phyloP scores from a whole-genome alignment of 2,329 filamentous ascomycete genomes.

The Chalara sp. region DNA sequence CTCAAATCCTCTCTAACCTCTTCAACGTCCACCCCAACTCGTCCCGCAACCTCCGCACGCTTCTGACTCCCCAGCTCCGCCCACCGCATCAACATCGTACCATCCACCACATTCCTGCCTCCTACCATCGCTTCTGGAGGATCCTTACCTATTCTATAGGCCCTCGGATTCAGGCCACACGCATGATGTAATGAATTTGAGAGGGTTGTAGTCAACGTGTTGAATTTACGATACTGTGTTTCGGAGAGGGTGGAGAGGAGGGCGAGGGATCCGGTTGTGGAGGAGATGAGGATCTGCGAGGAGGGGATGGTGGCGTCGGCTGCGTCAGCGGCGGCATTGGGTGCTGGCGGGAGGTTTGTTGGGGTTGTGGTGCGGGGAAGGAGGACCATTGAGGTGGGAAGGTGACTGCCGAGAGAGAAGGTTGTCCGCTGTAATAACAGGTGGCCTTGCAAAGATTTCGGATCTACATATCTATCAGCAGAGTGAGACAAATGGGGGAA shows the following conservation, averaged over 20 bases:
- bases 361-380: conserved; percentile 59
- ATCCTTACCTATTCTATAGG: conserved; percentile 60
- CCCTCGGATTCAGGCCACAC: conserved; percentile 77
- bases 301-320: conserved; percentile 27
- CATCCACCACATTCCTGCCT: conserved; percentile 57
- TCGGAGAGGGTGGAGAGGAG: conserved; percentile 74
- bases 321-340: conserved; percentile 25
- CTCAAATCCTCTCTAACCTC: conserved; percentile 66
- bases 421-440: conserved; percentile 80
- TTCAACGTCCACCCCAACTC: conserved; percentile 63
- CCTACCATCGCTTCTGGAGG: conserved; percentile 35
- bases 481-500: not conserved
- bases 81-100: conserved; percentile 67
- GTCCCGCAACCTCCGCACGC: conserved; percentile 63
- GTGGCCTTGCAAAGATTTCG: conserved; percentile 85
- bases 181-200: conserved; percentile 68
- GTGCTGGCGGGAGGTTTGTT: conserved; percentile 36
- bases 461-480: conserved; percentile 49
- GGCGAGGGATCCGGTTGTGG: conserved; percentile 68
- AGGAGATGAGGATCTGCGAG: conserved; percentile 59
- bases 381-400: conserved; percentile 67
- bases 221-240: conserved; percentile 74
- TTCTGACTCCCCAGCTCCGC: conserved; percentile 67
- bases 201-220: conserved; percentile 74
- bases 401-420: conserved; percentile 78